Conservation (phyloP, 2,329 filamentous ascomycete species). For the Ciborinia camelliae region DNA sequence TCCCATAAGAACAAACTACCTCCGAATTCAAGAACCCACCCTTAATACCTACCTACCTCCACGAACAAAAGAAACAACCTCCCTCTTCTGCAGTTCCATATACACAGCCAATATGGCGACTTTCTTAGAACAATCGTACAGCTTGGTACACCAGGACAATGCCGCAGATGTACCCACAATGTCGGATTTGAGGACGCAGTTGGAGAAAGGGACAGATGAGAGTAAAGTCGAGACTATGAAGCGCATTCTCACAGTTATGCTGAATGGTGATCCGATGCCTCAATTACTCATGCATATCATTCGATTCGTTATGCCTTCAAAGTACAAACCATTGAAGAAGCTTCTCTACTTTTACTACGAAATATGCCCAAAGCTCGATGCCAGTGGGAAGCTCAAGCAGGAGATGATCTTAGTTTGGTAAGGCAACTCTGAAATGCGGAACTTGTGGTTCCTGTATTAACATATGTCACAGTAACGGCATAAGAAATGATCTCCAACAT, state of each 20-base stretch:
- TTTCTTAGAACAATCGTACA: slow-evolving; percentile 93
- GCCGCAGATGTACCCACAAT: slow-evolving; percentile 84
- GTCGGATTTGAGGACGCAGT: slow-evolving; percentile 86
- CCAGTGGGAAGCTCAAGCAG: slow-evolving; percentile 92
- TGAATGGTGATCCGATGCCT: slow-evolving; percentile 95
- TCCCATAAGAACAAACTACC: slow-evolving; percentile 22
- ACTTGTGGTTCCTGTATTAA: background rate
- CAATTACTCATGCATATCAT: slow-evolving; percentile 99
- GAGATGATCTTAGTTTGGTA: slow-evolving; percentile 99
- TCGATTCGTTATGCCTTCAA: slow-evolving; percentile 98
- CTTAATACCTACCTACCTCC: slow-evolving; percentile 17
- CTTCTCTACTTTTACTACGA: slow-evolving; percentile 99
- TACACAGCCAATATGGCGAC: slow-evolving; percentile 70
- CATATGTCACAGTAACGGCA: slow-evolving; percentile 72
- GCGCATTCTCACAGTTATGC: slow-evolving; percentile 93
- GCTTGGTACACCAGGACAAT: slow-evolving; percentile 97
- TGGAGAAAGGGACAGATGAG: slow-evolving; percentile 93
- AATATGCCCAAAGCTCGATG: slow-evolving; percentile 94
- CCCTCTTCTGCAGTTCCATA: slow-evolving; percentile 24
- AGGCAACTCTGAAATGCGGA: slow-evolving; percentile 28
- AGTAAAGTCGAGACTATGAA: slow-evolving; percentile 94
- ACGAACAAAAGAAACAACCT: slow-evolving; percentile 28
- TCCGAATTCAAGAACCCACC: slow-evolving; percentile 22
- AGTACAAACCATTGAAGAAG: slow-evolving; percentile 95
- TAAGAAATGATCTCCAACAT: slow-evolving; percentile 94